These are phyloP conservation scores for Backusella sp. DNA, from an alignment of 192 early-diverging fungal species.

Conservation along the genomic window DNA sequence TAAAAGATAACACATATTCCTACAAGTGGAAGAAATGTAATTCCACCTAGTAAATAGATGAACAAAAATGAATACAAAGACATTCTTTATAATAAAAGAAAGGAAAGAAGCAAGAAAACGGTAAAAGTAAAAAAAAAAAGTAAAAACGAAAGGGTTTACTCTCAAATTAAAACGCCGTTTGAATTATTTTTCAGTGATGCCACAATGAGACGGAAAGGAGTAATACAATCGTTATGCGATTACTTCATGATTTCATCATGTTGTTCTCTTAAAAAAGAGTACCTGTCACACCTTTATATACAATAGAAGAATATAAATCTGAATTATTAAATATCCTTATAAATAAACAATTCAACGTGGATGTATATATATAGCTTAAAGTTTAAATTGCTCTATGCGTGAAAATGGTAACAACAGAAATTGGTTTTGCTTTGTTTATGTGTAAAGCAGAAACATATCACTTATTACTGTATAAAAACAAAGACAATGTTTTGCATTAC, in stretches of 20 bases:
- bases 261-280: background rate
- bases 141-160: background rate
- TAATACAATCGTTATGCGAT: background rate
- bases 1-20: background rate
- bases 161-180: background rate
- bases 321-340: no score
- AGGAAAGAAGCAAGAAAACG: background rate
- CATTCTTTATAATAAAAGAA: background rate
- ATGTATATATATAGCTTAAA: no score
- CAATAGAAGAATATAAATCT: no score
- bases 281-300: background rate
- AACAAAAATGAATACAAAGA: slow-evolving; percentile 6
- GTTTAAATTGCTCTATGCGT: no score
- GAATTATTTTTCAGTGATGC: background rate
- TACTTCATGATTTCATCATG: background rate
- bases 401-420: no score
- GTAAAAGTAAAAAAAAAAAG: background rate
- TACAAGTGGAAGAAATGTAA: slow-evolving; percentile 8
- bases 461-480: no score
- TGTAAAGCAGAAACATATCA: no score
- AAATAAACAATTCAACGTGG: no score
- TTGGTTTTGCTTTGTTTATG: no score
- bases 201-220: background rate
- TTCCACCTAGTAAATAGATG: slow-evolving; percentile 7
- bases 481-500: no score